These are phyloP conservation scores for Debaryomyces coudertii DNA, from an alignment of 1,139 yeast species.

Conservation along the genomic window DNA sequence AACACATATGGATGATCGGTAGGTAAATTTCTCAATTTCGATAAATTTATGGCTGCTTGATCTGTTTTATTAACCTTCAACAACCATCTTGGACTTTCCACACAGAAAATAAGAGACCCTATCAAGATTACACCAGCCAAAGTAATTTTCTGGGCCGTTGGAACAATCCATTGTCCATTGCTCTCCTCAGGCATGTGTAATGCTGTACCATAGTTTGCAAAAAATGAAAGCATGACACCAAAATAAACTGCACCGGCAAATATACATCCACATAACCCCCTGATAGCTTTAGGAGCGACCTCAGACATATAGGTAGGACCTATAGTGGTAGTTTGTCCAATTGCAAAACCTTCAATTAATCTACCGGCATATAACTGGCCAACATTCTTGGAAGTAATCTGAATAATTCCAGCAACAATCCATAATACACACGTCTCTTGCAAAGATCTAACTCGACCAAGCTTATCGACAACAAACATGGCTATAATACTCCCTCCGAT, in stretches of 20 bases:
- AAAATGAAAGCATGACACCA: conserved; percentile 57
- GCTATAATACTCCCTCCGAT: conserved; percentile 60
- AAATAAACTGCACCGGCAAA: conserved; percentile 60
- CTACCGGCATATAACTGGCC: conserved; percentile 61
- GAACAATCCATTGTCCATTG: conserved; percentile 42
- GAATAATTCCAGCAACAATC: conserved; percentile 53
- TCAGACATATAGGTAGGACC: conserved; percentile 60
- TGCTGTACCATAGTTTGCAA: conserved; percentile 48
- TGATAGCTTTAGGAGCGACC: conserved; percentile 53
- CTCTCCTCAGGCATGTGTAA: conserved; percentile 33
- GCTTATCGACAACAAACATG: conserved; percentile 50
- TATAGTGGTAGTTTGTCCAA: conserved; percentile 60
- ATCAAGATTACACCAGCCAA: conserved; percentile 47
- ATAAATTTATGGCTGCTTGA: conserved; percentile 37
- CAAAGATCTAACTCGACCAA: conserved; percentile 59
- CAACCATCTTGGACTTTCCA: conserved; percentile 53
- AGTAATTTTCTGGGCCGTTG: conserved; percentile 42
- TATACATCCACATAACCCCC: conserved; percentile 54
- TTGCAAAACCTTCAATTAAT: conserved; percentile 55
- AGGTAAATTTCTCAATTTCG: conserved; percentile 53
- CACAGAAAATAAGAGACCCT: conserved; percentile 38
- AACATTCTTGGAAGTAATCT: conserved; percentile 44
- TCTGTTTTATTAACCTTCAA: conserved; percentile 41
- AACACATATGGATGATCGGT: conserved; percentile 53
- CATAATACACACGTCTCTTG: conserved; percentile 49